Evolutionary conservation across 352 stramenopile species (phyloP).

Genomic region (Phytophthora litchii): DNA sequence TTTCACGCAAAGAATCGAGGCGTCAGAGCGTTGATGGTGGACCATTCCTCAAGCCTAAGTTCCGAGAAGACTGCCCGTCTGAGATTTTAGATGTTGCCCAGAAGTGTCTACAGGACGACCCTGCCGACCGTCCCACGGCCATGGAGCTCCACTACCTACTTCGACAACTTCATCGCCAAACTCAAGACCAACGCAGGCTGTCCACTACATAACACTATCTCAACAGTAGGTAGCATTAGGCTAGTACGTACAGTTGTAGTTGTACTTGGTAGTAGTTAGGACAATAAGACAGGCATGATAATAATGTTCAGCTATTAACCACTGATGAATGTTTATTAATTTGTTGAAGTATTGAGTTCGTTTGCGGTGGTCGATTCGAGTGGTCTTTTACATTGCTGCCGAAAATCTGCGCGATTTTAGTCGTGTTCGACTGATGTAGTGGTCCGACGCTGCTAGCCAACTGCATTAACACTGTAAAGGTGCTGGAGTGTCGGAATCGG

Average conservation of each 20-base stretch:
- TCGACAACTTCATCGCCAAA: slow-evolving; percentile 35
- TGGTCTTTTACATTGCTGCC: too few relatives aligned
- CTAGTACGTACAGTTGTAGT: too few relatives aligned
- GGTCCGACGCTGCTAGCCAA: neutral
- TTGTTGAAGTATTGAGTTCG: too few relatives aligned
- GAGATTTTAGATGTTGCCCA: slow-evolving; percentile 49
- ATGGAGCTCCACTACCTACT: slow-evolving; percentile 72
- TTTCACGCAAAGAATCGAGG: slow-evolving; percentile 27
- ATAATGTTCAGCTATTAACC: too few relatives aligned
- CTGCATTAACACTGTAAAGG: neutral
- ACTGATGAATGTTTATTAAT: too few relatives aligned
- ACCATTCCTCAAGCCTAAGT: slow-evolving; percentile 39
- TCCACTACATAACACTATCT: slow-evolving; percentile 12
- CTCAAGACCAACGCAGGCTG: slow-evolving; percentile 4
- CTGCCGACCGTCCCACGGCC: slow-evolving; percentile 51
- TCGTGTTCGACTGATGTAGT: neutral
- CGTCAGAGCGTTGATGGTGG: slow-evolving; percentile 24
- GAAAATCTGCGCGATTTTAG: too few relatives aligned
- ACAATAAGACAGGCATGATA: neutral
- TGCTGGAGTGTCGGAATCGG: too few relatives aligned
- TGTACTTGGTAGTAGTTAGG: neutral
- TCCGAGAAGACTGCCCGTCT: slow-evolving; percentile 49
- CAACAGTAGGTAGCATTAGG: too few relatives aligned
- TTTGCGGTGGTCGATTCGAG: neutral
- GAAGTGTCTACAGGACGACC: slow-evolving; percentile 52